Base-by-base conservation (phyloP, 2,329 filamentous ascomycete genomes). In the Fusarium cyanostomum region DNA sequence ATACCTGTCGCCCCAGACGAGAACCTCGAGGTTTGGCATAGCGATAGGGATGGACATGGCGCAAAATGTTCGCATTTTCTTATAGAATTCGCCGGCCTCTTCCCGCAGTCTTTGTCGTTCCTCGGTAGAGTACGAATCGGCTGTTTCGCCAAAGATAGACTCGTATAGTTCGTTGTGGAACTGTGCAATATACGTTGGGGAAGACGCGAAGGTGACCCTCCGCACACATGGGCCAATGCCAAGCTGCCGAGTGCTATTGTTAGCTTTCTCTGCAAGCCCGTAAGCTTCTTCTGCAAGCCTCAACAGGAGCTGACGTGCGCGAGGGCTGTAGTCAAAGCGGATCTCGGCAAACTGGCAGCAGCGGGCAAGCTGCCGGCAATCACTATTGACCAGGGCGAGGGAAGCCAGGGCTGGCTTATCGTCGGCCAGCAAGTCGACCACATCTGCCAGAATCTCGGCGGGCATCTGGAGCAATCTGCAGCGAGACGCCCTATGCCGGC, bases 341-440 rank as follows among this genome's bases (percentile, higher is more conserved):
- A 67, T 34, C 1, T 58, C 52, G 15, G 43, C 56, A 33, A 59
- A 68, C 13, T 69, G 50, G n/a, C 37, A 39, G 31, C 50, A 59
- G 10, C 43, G 52, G 10, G 58, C 58, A 2, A 69, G 58, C 33
- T 50, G 54, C 2, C 31, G 35, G n/a, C 54, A 69, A 4, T 67
- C 61, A 15, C 61, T 69, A 18, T 62, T 69, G 26, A 60, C 64
- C 13, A 64, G 31, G 27, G 64, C 58, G 26, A 67, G 50, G 12
- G 56, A 37, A 15, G 58, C 49, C 16, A 67, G 42, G 30, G 55
- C 16, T 2, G 34, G n/a, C 46, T 60, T 56, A 8, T 57, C 59
- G 7, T 62, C 46, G 12, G 38, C 43, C n/a, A 67, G n/a, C 2
- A 64, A 50, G 28, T 37, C 30, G 33, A 55, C 37, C 5, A 65